These are phyloP conservation scores for Oemleria cerasiformis DNA, from an alignment of 306 rosid species.

Conservation along the genomic window DNA sequence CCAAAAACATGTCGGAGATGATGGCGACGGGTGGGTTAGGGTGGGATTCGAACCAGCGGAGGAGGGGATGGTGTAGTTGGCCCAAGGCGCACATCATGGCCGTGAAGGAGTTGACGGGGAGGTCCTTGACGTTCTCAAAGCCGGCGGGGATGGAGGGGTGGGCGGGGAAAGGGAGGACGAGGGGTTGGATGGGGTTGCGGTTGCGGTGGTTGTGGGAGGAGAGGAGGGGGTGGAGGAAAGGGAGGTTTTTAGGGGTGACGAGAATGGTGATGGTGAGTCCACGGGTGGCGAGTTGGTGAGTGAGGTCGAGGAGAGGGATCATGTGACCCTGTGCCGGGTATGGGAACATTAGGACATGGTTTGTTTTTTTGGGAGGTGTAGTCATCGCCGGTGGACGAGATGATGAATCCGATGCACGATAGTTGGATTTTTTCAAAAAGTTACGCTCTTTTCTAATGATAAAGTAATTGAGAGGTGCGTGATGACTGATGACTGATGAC, in stretches of 20 bases:
- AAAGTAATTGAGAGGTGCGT: too few species aligned
- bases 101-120: constrained; percentile 12
- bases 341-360: constrained; percentile 17
- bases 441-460: too few species aligned
- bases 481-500: too few species aligned
- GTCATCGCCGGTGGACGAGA: not conserved
- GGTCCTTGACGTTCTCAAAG: constrained; percentile 43
- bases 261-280: constrained; percentile 24
- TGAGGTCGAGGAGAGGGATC: constrained; percentile 28
- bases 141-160: constrained; percentile 43
- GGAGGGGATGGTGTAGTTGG: constrained; percentile 28
- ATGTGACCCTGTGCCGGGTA: constrained; percentile 29
- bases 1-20: constrained; percentile 53
- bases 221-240: constrained; percentile 21
- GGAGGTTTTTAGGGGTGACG: constrained; percentile 30
- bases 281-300: constrained; percentile 11
- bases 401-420: not conserved
- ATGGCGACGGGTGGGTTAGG: constrained; percentile 33
- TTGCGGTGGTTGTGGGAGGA: not conserved
- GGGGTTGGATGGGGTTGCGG: constrained; percentile 11
- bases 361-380: not conserved
- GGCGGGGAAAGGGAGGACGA: constrained; percentile 39
- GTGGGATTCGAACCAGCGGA: constrained; percentile 34
- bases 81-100: constrained; percentile 31
- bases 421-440: too few species aligned